Percentiles rank a stretch among this genome's conserved stretches.
Evolutionary conservation across 2,329 filamentous ascomycete species (phyloP).

Genomic region (Talaromyces albobiverticillius): DNA sequence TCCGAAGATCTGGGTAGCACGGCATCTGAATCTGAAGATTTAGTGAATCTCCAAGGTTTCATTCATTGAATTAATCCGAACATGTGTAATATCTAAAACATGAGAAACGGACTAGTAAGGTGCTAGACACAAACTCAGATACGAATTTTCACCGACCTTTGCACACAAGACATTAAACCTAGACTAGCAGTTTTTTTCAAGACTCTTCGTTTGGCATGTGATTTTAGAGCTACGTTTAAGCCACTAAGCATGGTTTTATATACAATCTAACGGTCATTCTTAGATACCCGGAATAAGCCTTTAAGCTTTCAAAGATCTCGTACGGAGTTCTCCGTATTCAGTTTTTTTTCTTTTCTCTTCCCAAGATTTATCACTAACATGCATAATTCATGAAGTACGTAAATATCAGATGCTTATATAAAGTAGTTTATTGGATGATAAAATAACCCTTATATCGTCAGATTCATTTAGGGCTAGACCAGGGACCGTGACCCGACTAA

Average conservation of each 20-base stretch:
- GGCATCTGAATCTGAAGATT: background rate
- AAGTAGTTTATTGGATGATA: background rate
- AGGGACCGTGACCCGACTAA: background rate
- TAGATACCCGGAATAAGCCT: too few species aligned
- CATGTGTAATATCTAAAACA: background rate
- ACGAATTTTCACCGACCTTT: background rate
- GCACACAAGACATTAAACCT: background rate
- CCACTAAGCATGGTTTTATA: background rate
- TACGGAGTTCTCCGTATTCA: background rate
- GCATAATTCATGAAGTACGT: background rate
- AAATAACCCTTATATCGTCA: background rate
- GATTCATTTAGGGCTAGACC: background rate
- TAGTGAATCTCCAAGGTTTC: background rate
- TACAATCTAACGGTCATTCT: background rate
- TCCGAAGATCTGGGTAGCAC: background rate
- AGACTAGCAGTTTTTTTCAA: background rate
- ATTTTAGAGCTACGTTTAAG: too few species aligned
- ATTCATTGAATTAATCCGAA: slow-evolving; percentile 4
- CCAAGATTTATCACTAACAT: background rate
- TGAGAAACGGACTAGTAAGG: background rate
- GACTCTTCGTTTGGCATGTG: background rate
- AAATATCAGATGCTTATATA: background rate
- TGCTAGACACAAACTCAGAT: background rate
- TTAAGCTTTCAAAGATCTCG: too few species aligned
- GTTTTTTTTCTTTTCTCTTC: background rate